Base-by-base conservation (phyloP, 805 yeast genomes). In the Myxozyma vanderwaltii region DNA sequence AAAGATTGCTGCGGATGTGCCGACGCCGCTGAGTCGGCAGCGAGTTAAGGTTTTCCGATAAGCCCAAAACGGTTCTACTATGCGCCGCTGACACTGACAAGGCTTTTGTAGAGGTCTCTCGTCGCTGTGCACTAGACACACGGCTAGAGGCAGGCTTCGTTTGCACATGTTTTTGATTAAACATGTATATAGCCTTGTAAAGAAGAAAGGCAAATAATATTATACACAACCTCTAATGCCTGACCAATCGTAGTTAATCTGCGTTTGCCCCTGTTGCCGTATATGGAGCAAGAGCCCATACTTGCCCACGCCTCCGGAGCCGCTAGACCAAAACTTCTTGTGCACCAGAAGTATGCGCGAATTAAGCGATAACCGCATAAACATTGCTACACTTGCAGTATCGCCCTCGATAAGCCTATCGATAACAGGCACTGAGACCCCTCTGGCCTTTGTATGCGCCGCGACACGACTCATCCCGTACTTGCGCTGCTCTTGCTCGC, bases 11-110 rank as follows among this genome's bases (percentile, higher is more conserved):
- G 48, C 24, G 48, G 33, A 29, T 29, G 33, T 31, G 48, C 48
- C 26, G 35, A 27, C 23, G 12, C 33, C n/a, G 12, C 26, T 29
- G 21, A 7, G 46, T 13, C 46, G 54, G 23, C 38, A 43, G 54
- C 46, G 36, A 26, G n/a, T 50, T 50, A 17, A 24, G 43, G 52
- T 48, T 48, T 48, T 1, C 46, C 45, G 54, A 50, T 50, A 50
- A 50, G 54, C 54, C 54, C 54, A 40, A 50, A 39, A n/a, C 38
- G 54, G 54, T 10, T 26, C 38, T 15, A 31, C 36, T 31, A 40
- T 40, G 46, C 54, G 54, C 54, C 19, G 47, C 43, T 38, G 43
- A 38, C 43, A 38, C 17, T 4, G 4, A 21, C 19, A n/a, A 13
- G 43, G 19, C 10, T n/a, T 8, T 38, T 21, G 43, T 38, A 38